Percentiles rank a stretch among this genome's conserved stretches.
Evolutionary conservation across 2,329 filamentous ascomycete genomes (phyloP).

Genomic region (Pyrenochaeta sp.): DNA sequence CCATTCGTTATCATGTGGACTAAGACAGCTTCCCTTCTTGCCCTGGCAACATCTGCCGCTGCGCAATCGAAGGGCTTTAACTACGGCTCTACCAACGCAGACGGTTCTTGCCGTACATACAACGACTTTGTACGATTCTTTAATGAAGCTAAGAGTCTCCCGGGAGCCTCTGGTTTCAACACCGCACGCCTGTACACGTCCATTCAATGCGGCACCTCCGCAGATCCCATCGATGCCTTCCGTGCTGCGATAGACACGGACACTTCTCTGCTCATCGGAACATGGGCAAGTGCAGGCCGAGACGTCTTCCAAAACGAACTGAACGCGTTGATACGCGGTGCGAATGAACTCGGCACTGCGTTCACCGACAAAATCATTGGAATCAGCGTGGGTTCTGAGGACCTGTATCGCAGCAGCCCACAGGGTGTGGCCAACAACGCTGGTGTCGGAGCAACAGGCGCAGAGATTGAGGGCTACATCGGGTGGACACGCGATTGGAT

Average conservation of each 20-base stretch:
- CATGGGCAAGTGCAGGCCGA: constrained; percentile 78
- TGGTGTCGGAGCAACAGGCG: constrained; percentile 68
- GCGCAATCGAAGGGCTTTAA: constrained; percentile 67
- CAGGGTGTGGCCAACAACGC: constrained; percentile 68
- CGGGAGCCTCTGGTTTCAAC: constrained; percentile 70
- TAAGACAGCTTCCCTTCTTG: constrained; percentile 19
- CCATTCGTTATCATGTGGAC: constrained; percentile 18
- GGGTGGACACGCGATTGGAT: constrained; percentile 69
- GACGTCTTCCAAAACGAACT: constrained; percentile 74
- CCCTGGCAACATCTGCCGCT: constrained; percentile 28
- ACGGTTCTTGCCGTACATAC: constrained; percentile 66
- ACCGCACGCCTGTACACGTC: constrained; percentile 76
- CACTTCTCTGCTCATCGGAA: constrained; percentile 78
- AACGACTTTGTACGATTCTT: constrained; percentile 74
- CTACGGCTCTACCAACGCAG: constrained; percentile 69
- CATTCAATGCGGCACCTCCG: constrained; percentile 71
- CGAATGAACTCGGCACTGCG: constrained; percentile 69
- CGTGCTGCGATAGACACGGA: constrained; percentile 81
- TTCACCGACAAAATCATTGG: constrained; percentile 74
- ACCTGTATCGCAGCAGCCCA: constrained; percentile 67
- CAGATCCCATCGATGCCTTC: constrained; percentile 42
- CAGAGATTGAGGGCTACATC: constrained; percentile 73
- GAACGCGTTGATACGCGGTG: constrained; percentile 71
- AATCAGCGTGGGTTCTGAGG: constrained; percentile 86
- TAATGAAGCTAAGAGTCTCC: constrained; percentile 67